These are phyloP conservation scores for Prunus dulcis DNA, from an alignment of 306 rosid species.

Conservation along the genomic window DNA sequence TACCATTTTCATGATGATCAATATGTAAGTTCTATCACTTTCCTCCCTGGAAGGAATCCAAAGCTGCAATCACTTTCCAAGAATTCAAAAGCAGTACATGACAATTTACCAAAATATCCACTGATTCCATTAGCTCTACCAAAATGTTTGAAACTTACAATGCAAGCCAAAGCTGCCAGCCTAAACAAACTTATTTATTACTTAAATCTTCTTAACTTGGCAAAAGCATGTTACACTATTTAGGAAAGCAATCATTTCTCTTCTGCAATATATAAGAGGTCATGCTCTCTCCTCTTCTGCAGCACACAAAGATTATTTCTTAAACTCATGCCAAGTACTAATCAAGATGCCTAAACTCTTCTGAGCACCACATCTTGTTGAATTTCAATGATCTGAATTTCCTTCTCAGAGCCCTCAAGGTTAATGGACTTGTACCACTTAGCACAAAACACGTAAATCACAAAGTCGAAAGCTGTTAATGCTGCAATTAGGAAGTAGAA, in stretches of 20 bases:
- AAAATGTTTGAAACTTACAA: not conserved
- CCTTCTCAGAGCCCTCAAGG: slow-evolving; percentile 1
- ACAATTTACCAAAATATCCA: not conserved
- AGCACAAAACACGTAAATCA: slow-evolving; percentile 44
- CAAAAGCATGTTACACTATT: too few relatives aligned
- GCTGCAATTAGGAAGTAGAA: slow-evolving; percentile 65
- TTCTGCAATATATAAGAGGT: not conserved
- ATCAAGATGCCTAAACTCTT: not conserved
- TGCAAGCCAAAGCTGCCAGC: not conserved
- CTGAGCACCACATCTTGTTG: not conserved
- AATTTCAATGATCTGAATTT: not conserved
- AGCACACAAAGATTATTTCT: not conserved
- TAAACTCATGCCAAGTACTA: not conserved
- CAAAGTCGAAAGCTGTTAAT: slow-evolving; percentile 42
- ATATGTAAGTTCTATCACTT: too few relatives aligned
- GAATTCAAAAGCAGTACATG: not conserved
- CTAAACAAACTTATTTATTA: not conserved
- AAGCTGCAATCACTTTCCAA: too few relatives aligned
- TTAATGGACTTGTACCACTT: slow-evolving; percentile 46
- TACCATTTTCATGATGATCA: too few relatives aligned
- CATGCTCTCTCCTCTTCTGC: not conserved
- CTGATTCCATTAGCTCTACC: not conserved
- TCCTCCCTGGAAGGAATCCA: too few relatives aligned
- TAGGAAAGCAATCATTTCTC: slow-evolving; percentile 7
- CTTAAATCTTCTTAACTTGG: not conserved